Evolutionary conservation across 768 basidiomycete species (phyloP), one percentile per base, ranked within the genome.

Genomic region (Cystofilobasidium capitatum): DNA sequence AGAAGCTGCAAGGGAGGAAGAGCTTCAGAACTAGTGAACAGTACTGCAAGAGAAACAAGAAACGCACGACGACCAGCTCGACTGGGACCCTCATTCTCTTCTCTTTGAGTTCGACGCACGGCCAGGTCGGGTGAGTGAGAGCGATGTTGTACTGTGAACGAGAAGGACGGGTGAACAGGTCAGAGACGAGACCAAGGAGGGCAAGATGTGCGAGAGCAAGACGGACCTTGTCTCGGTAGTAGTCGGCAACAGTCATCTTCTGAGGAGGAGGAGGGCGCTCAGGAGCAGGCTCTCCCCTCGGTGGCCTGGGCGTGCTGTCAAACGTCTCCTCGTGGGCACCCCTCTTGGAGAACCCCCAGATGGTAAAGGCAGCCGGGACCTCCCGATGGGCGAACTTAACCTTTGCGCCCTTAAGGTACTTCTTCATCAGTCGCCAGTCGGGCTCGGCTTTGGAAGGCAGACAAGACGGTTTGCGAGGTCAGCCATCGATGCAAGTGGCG

Each of bases 101-200:
- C 51, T 55, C 51, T 31, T 55, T 29, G 51, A 55, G 26, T 26
- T 55, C 51, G 20, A 55, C 51, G 31, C 29, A 55, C 29, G 51
- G 51, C 51, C 51, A 55, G 51, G 29, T 17, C 2, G 51, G 51
- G 5, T 17, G 51, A 26, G 29, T 26, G 7, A 55, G 51, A 17
- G 3, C 16, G 51, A 55, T 29, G 51, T 55, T 55, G 29, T 51
- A 26, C 49, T 26, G 6, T 7, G 16, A 29, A 10, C 26, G 3
- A 29, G 9, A 26, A 51, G 49, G n/a, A n/a, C n/a, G n/a, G n/a
- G n/a, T n/a, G n/a, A n/a, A n/a, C n/a, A n/a, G n/a, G n/a, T n/a
- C n/a, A 26, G 14, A 8, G 45, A 6, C 45, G 24, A 49, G n/a
- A 10, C 49, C 4, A 51, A 5, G 4, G 49, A 47, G 45, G 45